These are phyloP conservation scores for Vaccinium vitisidaea DNA, from an alignment of 148 eudicot species.

Conservation along the genomic window DNA sequence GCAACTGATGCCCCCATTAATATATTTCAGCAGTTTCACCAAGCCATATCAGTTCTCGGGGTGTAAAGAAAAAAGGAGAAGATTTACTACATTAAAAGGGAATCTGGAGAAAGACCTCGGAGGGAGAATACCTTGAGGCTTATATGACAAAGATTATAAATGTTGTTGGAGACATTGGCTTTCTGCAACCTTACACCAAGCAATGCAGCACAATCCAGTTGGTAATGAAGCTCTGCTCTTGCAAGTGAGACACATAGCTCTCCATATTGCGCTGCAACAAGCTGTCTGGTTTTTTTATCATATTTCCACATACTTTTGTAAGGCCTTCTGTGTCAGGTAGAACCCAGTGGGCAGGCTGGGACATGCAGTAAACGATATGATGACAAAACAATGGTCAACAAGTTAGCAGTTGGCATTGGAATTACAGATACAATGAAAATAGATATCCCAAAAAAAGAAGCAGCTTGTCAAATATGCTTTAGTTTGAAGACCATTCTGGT, in stretches of 20 bases:
- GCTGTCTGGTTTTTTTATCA: constrained; percentile 21
- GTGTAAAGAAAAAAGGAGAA: too few relatives aligned
- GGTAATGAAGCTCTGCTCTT: constrained; percentile 39
- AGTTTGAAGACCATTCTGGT: not conserved
- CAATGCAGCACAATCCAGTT: constrained; percentile 31
- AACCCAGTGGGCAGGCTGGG: constrained; percentile 36
- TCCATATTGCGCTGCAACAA: constrained; percentile 34
- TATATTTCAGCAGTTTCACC: too few relatives aligned
- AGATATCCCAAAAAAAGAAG: not conserved
- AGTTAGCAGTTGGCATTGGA: not conserved
- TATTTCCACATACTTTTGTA: constrained; percentile 27
- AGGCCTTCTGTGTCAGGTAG: constrained; percentile 22
- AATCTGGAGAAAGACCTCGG: not conserved
- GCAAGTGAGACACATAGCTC: constrained; percentile 32
- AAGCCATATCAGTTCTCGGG: too few relatives aligned
- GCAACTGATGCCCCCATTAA: too few relatives aligned
- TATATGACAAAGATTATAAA: constrained; percentile 33
- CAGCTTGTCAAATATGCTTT: not conserved
- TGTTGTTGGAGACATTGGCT: constrained; percentile 25
- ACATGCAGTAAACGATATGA: constrained; percentile 5
- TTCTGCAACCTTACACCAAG: constrained; percentile 34
- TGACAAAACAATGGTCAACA: not conserved
- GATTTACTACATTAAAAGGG: not conserved
- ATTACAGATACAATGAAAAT: not conserved
- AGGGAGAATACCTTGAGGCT: constrained; percentile 36